These are phyloP conservation scores for Termitomyces sp. DNA, from an alignment of 1,284 basidiomycete genomes.

Conservation along the genomic window DNA sequence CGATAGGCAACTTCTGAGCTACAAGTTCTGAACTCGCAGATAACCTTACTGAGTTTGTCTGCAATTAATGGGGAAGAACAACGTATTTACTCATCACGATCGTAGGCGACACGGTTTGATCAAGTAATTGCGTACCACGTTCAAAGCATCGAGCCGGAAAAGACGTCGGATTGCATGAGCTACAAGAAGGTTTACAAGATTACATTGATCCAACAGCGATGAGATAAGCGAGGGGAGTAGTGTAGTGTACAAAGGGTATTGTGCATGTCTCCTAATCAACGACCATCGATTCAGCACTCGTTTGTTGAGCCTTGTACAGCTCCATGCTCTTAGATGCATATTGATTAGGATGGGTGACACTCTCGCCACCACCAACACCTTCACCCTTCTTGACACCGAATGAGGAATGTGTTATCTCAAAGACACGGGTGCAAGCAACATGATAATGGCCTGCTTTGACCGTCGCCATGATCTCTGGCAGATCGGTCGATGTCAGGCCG, in stretches of 20 bases:
- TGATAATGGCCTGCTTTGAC: slow-evolving; percentile 89
- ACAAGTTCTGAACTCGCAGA: too few relatives aligned
- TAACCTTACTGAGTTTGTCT: too few relatives aligned
- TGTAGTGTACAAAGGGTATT: not conserved
- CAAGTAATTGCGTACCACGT: too few relatives aligned
- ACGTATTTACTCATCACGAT: too few relatives aligned
- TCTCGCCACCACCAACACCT: slow-evolving; percentile 84
- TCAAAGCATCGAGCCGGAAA: too few relatives aligned
- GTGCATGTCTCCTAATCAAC: slow-evolving; percentile 6
- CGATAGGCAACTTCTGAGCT: too few relatives aligned
- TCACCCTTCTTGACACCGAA: slow-evolving; percentile 84
- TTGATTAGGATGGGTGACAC: slow-evolving; percentile 93
- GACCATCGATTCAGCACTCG: slow-evolving; percentile 16
- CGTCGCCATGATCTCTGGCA: slow-evolving; percentile 82
- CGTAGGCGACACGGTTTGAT: too few relatives aligned
- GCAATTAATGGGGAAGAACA: too few relatives aligned
- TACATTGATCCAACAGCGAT: not conserved
- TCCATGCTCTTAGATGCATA: slow-evolving; percentile 70
- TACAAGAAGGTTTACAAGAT: not conserved
- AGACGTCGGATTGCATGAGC: too few relatives aligned
- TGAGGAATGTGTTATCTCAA: slow-evolving; percentile 84
- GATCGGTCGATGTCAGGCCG: slow-evolving; percentile 59
- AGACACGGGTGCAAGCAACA: slow-evolving; percentile 95
- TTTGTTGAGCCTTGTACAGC: slow-evolving; percentile 44
- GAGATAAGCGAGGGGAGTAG: not conserved